These are phyloP conservation scores for Pisolithus albus DNA, from an alignment of 768 basidiomycete genomes.

Conservation along the genomic window DNA sequence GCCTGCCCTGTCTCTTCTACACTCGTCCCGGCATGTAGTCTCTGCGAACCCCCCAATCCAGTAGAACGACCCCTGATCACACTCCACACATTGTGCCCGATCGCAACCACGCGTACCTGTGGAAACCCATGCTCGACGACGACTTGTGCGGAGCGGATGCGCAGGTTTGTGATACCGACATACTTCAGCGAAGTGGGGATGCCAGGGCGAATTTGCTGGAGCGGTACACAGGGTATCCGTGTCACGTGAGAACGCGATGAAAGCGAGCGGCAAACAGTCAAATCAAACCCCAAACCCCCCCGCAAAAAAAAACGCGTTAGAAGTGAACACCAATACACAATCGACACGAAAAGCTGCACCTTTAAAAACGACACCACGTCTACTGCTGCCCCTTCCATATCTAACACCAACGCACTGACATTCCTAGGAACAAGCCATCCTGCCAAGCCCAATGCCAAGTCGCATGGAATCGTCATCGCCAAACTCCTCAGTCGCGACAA, in stretches of 20 bases:
- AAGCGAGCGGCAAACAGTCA: neutral
- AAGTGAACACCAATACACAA: neutral
- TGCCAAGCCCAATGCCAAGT: conserved; percentile 56
- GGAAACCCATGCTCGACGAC: conserved; percentile 58
- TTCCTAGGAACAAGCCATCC: conserved; percentile 60
- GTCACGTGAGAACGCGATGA: too few species aligned
- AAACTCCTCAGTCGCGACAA: conserved; percentile 46
- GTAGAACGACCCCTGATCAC: conserved; percentile 24
- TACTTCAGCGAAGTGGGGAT: conserved; percentile 49
- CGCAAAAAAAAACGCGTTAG: neutral
- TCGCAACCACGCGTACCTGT: conserved; percentile 47
- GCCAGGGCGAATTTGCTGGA: conserved; percentile 55
- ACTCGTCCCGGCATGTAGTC: neutral
- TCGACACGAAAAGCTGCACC: conserved; percentile 20
- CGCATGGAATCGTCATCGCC: conserved; percentile 56
- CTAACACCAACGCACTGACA: conserved; percentile 43
- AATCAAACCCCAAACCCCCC: neutral
- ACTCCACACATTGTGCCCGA: conserved; percentile 51
- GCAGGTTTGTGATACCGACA: conserved; percentile 48
- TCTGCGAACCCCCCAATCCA: neutral
- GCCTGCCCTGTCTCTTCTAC: conserved; percentile 17
- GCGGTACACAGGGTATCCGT: too few species aligned
- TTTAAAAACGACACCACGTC: conserved; percentile 39
- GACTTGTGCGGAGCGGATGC: conserved; percentile 31
- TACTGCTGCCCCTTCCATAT: conserved; percentile 30